Evolutionary conservation across 495 filamentous ascomycete species (phyloP).

Genomic region (Aspergillus heteromorphus): DNA sequence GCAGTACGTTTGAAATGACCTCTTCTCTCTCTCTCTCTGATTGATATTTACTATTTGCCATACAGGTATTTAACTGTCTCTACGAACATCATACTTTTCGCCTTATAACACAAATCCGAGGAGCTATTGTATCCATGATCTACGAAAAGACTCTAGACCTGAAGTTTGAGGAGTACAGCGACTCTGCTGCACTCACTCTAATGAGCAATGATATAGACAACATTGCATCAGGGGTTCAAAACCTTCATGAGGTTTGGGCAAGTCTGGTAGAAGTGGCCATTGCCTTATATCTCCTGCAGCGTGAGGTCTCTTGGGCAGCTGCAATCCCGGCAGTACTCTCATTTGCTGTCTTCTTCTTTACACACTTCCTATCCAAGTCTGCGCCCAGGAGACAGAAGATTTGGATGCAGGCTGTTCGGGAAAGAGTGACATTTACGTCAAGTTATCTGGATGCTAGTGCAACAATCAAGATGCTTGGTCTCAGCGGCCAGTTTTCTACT

Average conservation of each 20-base stretch:
- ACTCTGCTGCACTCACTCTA: slow-evolving; percentile 48
- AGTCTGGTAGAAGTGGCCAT: slow-evolving; percentile 48
- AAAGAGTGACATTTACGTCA: slow-evolving; percentile 46
- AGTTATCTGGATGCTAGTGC: too few relatives aligned
- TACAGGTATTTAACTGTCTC: background rate
- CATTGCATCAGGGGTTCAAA: slow-evolving; percentile 28
- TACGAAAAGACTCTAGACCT: slow-evolving; percentile 40
- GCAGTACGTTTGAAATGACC: slow-evolving; percentile 5
- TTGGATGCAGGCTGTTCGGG: slow-evolving; percentile 51
- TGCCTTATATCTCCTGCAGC: slow-evolving; percentile 47
- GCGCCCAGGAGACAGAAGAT: slow-evolving; percentile 14
- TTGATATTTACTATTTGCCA: too few relatives aligned
- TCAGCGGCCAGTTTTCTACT: slow-evolving; percentile 33
- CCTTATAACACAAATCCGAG: slow-evolving; percentile 47
- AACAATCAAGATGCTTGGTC: slow-evolving; percentile 58
- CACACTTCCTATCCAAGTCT: too few relatives aligned
- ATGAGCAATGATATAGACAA: slow-evolving; percentile 55
- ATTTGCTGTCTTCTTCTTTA: too few relatives aligned
- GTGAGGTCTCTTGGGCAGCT: slow-evolving; percentile 33
- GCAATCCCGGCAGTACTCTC: too few relatives aligned
- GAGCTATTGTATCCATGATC: slow-evolving; percentile 21
- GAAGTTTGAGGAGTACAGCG: slow-evolving; percentile 31
- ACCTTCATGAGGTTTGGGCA: slow-evolving; percentile 47
- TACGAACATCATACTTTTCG: background rate
- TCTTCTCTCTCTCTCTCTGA: too few relatives aligned